Conservation (phyloP, 306 rosid genomes). For the Quercus bicolor region DNA sequence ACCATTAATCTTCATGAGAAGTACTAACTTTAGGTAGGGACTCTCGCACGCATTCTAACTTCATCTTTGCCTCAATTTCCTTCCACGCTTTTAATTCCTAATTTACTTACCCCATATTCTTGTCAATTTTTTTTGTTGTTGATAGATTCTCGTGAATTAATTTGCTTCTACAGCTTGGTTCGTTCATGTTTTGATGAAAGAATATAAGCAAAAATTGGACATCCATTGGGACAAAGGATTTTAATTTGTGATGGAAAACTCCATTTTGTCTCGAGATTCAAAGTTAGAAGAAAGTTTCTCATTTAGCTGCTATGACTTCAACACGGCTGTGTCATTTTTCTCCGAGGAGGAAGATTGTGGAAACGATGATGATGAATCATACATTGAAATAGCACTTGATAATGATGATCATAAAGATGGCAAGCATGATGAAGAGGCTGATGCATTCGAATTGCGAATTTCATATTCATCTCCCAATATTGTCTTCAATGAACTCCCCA, state of each 20-base stretch:
- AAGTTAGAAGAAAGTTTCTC: constrained; percentile 24
- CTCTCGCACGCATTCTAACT: no score
- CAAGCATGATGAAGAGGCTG: neutral
- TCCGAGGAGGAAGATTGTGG: constrained; percentile 4
- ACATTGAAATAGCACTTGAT: constrained; percentile 45
- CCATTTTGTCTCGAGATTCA: neutral
- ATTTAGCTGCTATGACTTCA: constrained; percentile 17
- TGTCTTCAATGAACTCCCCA: neutral
- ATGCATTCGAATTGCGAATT: constrained; percentile 34
- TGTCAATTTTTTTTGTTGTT: no score
- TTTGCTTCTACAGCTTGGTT: no score
- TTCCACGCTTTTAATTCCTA: no score
- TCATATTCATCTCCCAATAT: constrained; percentile 45
- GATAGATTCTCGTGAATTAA: no score
- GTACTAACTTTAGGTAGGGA: no score
- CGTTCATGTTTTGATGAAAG: no score
- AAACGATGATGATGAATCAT: constrained; percentile 23
- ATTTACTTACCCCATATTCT: no score
- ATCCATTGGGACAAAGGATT: no score
- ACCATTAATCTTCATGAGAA: neutral
- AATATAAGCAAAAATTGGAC: no score
- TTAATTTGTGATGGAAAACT: neutral
- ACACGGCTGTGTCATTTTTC: constrained; percentile 19
- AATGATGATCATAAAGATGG: neutral
- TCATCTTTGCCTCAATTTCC: no score